Percentiles rank a stretch among this genome's conserved stretches.
Conservation (phyloP, 352 stramenopile species). For the Phytophthora sp. region DNA sequence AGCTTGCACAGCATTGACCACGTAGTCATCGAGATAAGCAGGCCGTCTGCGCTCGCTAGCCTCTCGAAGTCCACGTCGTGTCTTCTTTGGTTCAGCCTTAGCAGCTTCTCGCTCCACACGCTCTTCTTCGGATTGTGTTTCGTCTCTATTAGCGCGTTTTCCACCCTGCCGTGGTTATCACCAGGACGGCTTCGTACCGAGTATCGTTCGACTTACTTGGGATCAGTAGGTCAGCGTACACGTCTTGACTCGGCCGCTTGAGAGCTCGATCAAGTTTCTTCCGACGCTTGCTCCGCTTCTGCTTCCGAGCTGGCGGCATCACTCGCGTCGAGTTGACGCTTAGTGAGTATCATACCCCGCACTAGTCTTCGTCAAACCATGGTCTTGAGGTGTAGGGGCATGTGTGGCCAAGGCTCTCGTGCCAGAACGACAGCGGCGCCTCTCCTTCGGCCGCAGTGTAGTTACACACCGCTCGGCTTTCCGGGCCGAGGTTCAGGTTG, state of each 20-base stretch:
- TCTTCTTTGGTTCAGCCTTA: not conserved
- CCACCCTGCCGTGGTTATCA: too few species aligned
- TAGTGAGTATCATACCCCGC: too few species aligned
- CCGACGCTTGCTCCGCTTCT: too few species aligned
- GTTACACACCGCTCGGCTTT: too few species aligned
- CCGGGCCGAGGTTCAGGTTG: too few species aligned
- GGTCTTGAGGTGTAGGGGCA: not conserved
- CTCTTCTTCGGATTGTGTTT: slow-evolving; percentile 4
- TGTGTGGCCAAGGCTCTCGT: not conserved
- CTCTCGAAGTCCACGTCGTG: not conserved
- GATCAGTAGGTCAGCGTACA: too few species aligned
- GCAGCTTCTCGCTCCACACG: slow-evolving; percentile 2
- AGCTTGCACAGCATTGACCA: not conserved
- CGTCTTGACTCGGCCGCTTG: too few species aligned
- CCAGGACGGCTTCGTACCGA: too few species aligned
- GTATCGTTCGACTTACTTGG: too few species aligned
- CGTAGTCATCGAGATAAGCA: not conserved
- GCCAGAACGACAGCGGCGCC: not conserved
- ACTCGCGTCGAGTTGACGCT: too few species aligned
- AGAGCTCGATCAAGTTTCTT: too few species aligned
- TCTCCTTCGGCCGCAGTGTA: slow-evolving; percentile 1
- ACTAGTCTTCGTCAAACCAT: not conserved
- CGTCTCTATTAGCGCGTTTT: slow-evolving; percentile 1
- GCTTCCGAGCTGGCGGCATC: too few species aligned
- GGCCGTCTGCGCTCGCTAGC: not conserved